These are phyloP conservation scores for Fomitopsis palustris DNA, from an alignment of 1,284 basidiomycete species.

Conservation along the genomic window DNA sequence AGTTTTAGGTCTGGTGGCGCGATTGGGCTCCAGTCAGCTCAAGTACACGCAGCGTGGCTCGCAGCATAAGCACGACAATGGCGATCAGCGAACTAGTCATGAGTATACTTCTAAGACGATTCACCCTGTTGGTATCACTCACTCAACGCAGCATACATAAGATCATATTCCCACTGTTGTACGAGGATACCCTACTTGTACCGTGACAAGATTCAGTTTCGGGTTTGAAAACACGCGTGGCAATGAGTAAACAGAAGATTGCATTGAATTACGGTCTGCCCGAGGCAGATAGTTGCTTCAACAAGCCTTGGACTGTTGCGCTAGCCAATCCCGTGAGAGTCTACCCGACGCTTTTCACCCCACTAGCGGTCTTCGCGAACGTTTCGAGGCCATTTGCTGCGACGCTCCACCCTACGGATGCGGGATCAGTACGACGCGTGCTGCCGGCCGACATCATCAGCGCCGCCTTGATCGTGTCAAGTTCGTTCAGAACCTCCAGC, in stretches of 20 bases:
- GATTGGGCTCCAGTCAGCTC: background rate
- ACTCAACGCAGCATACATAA: no score
- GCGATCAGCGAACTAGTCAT: no score
- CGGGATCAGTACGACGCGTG: conserved; percentile 16
- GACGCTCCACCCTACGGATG: conserved; percentile 21
- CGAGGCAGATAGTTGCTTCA: conserved; percentile 12
- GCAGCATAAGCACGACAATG: background rate
- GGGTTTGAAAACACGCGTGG: no score
- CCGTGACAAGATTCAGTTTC: no score
- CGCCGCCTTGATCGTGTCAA: conserved; percentile 76
- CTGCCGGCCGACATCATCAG: conserved; percentile 82
- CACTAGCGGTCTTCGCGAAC: conserved; percentile 19
- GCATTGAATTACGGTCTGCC: background rate
- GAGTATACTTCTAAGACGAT: background rate
- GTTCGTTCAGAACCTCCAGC: conserved; percentile 88
- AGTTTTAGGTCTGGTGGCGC: background rate
- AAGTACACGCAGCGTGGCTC: background rate
- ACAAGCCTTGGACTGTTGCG: conserved; percentile 17
- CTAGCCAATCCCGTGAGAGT: conserved; percentile 17
- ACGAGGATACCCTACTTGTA: no score
- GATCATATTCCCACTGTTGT: no score
- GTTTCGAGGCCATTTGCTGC: conserved; percentile 26
- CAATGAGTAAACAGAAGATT: no score
- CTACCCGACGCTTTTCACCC: conserved; percentile 15
- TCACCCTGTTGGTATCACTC: background rate